phyloP scores from a whole-genome alignment of 163 green algal genomes.

The Volvox carteri region DNA sequence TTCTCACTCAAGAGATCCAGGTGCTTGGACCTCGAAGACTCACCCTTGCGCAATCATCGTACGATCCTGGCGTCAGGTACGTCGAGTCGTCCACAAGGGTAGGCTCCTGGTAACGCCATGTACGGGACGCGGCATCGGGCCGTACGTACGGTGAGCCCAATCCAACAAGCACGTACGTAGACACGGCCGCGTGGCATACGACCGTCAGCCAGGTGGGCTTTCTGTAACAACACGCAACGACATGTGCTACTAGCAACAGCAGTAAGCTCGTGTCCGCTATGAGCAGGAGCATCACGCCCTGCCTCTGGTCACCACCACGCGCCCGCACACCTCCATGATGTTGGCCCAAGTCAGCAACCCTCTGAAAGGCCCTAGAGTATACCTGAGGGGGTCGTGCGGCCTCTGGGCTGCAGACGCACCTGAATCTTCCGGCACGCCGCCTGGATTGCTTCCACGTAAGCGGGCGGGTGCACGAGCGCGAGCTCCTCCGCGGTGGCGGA shows the following conservation, averaged over 20 bases:
- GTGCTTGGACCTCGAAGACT: no score
- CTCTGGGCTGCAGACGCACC: no score
- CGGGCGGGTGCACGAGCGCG: not conserved
- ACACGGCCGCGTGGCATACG: not conserved
- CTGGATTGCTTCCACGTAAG: slow-evolving; percentile 7
- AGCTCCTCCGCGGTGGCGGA: not conserved
- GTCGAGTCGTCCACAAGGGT: slow-evolving; percentile 77
- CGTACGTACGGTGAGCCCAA: not conserved
- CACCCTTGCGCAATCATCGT: slow-evolving; percentile 65
- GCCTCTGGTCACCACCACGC: not conserved
- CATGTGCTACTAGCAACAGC: not conserved
- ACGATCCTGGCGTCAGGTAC: slow-evolving; percentile 78
- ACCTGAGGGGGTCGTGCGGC: no score
- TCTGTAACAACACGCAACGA: not conserved
- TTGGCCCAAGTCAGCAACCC: not conserved
- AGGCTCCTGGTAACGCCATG: slow-evolving; percentile 58
- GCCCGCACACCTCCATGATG: not conserved
- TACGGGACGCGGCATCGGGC: no score
- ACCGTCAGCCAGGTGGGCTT: not conserved
- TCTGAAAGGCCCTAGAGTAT: not conserved
- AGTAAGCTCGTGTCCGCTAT: not conserved
- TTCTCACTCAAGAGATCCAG: no score
- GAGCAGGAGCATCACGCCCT: not conserved
- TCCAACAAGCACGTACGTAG: no score
- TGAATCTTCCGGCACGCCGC: not conserved